Percentiles rank a stretch among this genome's conserved stretches.
These are phyloP conservation scores for Candida piceae DNA, from an alignment of 805 yeast genomes.

Conservation along the genomic window DNA sequence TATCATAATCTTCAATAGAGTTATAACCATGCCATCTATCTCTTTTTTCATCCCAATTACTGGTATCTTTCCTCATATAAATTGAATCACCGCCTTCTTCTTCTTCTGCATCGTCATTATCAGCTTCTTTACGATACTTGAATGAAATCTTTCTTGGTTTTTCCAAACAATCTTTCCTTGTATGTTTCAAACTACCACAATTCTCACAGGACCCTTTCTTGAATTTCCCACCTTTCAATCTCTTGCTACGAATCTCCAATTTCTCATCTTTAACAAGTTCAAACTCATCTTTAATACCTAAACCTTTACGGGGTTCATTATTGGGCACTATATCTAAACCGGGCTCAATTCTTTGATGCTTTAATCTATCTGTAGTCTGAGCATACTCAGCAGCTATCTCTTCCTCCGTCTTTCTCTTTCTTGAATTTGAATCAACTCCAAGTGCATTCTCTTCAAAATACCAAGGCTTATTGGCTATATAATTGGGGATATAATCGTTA, in stretches of 20 bases:
- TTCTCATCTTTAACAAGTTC: conserved; percentile 16
- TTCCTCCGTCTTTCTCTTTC: conserved; percentile 25
- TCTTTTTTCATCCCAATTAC: conserved; percentile 63
- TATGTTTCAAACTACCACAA: conserved; percentile 52
- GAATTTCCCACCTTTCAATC: conserved; percentile 1
- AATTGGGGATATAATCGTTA: conserved; percentile 37
- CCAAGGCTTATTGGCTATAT: conserved; percentile 38
- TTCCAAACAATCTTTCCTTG: conserved; percentile 52
- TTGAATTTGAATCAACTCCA: conserved; percentile 22
- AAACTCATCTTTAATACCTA: conserved; percentile 49
- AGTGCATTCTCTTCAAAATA: conserved; percentile 28
- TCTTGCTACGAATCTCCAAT: conserved; percentile 5
- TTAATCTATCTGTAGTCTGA: conserved; percentile 38
- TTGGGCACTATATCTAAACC: conserved; percentile 37
- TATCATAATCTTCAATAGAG: conserved; percentile 50
- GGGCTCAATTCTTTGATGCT: conserved; percentile 52
- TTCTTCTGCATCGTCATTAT: not conserved
- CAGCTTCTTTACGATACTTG: conserved; percentile 21
- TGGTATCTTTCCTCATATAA: conserved; percentile 23
- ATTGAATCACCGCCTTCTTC: too few relatives aligned
- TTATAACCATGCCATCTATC: conserved; percentile 84
- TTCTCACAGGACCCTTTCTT: conserved; percentile 44
- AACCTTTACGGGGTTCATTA: conserved; percentile 49
- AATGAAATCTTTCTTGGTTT: conserved; percentile 42
- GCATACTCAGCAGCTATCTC: conserved; percentile 16